phyloP scores from a whole-genome alignment of 768 basidiomycete genomes.

The Lactifluus volemus region DNA sequence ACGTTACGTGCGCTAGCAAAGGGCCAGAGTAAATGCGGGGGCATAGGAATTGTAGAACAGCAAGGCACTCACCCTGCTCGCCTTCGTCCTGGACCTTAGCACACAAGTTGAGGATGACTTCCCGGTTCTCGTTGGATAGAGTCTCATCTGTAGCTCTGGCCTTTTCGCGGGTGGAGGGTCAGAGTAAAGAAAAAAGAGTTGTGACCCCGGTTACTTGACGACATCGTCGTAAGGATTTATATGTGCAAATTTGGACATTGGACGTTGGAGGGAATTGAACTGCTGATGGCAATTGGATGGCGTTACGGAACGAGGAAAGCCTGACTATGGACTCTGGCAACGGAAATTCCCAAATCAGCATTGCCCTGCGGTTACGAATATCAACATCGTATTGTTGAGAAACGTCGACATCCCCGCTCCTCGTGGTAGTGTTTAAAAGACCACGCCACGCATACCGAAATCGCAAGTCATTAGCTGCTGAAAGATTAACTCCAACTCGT shows the following conservation, averaged over 20 bases:
- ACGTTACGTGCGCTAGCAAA: constrained; percentile 79
- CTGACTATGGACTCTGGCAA: no score
- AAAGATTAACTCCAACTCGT: no score
- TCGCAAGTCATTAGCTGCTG: no score
- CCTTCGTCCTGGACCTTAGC: constrained; percentile 94
- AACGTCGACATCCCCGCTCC: no score
- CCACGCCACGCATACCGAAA: no score
- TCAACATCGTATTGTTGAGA: no score
- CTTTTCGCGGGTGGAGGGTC: constrained; percentile 13
- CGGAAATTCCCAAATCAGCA: no score
- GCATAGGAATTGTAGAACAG: not conserved
- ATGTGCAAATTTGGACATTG: constrained; percentile 62
- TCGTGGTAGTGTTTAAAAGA: no score
- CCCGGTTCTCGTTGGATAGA: constrained; percentile 92
- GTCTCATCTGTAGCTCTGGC: constrained; percentile 98
- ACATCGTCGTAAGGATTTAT: constrained; percentile 80
- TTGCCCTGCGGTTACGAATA: no score
- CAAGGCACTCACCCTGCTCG: constrained; percentile 52
- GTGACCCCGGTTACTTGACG: constrained; percentile 77
- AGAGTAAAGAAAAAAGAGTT: not conserved
- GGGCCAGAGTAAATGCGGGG: constrained; percentile 1
- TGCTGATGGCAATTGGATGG: not conserved
- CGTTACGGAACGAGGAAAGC: not conserved
- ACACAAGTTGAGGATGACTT: constrained; percentile 85
- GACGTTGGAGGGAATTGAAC: not conserved